Evolutionary conservation across 2,329 filamentous ascomycete genomes (phyloP), one percentile per base, ranked within the genome.

Genomic region (Leptosphaerulina australis): DNA sequence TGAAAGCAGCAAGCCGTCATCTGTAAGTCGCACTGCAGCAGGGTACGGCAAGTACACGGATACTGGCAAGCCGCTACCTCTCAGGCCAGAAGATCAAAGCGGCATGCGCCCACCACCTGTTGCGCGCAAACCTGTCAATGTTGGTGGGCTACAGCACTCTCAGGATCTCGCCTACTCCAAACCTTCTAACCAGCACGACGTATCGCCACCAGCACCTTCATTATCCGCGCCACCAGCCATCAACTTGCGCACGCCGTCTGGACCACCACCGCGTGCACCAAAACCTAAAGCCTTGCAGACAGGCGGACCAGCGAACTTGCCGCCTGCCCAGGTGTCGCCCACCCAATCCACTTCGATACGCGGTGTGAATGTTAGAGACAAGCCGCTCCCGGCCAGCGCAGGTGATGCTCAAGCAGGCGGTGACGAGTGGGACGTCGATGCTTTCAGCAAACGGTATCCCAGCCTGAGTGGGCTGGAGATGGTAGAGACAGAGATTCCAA

Each of bases 21-120:
- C 81, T 1, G 75, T 77, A 11, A 81, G 83, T 21, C 85, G 86
- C 59, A 96, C 91, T 0, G 92, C 92, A 0, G 87, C 92, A 57
- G 93, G 93, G 0, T 97, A 97, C 69, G 94, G 94, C 6, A 87
- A 87, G 53, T 97, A 89, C 70, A 91, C 92, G 15, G 88, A 68
- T 18, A 63, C 60, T 0, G 60, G 58, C 10, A 71, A 71, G 37
- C 62, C 67, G 5, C 45, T 73, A 2, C 70, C 68, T 1, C 31
- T 55, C 14, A 53, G 68, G 7, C 69, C 69, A 2, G 63, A 66
- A 28, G 67, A 73, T 3, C 66, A 66, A 36, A 50, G 22, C 17
- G 55, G 50, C 5, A 40, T 47, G 22, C 50, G 59, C 18, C 62
- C 63, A 36, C 64, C 66, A 9, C 66, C 61, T 31, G 44, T 59